Percentiles rank a stretch among this genome's conserved stretches.
These are phyloP conservation scores for Prototheca stagnorum DNA, from an alignment of 163 green algal genomes.

Conservation along the genomic window DNA sequence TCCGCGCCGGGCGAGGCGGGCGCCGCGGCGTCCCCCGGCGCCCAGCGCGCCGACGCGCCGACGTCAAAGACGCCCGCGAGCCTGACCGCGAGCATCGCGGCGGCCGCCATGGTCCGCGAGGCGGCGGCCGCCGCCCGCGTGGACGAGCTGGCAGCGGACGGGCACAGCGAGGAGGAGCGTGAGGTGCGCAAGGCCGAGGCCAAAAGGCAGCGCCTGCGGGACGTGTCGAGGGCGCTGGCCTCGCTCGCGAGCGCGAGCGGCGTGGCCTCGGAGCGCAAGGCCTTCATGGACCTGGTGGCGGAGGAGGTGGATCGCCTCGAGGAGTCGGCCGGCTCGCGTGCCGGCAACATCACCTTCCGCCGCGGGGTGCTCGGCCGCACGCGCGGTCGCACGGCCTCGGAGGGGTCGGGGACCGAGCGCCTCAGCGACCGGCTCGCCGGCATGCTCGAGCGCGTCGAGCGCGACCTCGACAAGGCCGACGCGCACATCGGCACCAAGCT, in stretches of 20 bases:
- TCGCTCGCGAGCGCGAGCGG: conserved; percentile 46
- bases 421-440: conserved; percentile 48
- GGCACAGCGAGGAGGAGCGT: conserved; percentile 39
- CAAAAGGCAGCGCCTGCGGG: conserved; percentile 41
- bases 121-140: conserved; percentile 23
- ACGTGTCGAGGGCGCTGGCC: conserved; percentile 47
- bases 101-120: conserved; percentile 35
- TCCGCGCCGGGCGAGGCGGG: too few relatives aligned
- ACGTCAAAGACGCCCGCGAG: too few relatives aligned
- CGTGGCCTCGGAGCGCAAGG: conserved; percentile 52
- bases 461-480: conserved; percentile 50
- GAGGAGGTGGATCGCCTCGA: conserved; percentile 36
- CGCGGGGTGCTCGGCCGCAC: conserved; percentile 10
- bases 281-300: conserved; percentile 72
- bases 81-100: conserved; percentile 19
- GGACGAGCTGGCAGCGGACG: conserved; percentile 31
- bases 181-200: conserved; percentile 20
- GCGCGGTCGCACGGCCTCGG: conserved; percentile 20
- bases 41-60: conserved; percentile 9
- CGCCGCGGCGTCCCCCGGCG: too few relatives aligned
- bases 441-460: conserved; percentile 67
- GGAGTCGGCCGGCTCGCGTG: conserved; percentile 11
- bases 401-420: conserved; percentile 24
- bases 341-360: conserved; percentile 26
- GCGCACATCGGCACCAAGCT: conserved; percentile 53